These are phyloP conservation scores for Trichoderma cornu-damae DNA, from an alignment of 2,329 filamentous ascomycete genomes.

Conservation along the genomic window DNA sequence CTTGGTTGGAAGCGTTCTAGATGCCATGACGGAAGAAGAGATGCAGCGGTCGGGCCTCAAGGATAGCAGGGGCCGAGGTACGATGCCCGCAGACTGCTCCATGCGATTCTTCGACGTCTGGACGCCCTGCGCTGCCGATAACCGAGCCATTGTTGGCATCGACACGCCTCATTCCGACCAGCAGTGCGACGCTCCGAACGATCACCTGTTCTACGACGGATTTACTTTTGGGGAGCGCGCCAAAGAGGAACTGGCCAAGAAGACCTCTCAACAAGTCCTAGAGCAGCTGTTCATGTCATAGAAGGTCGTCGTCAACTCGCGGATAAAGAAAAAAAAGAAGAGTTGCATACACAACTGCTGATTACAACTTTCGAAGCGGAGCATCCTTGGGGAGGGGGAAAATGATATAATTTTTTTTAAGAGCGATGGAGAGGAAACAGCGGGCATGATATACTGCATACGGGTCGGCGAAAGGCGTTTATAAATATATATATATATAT, in stretches of 20 bases:
- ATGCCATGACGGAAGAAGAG: slow-evolving; percentile 45
- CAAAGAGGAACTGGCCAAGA: slow-evolving; percentile 22
- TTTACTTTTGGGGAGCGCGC: slow-evolving; percentile 42
- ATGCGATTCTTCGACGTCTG: slow-evolving; percentile 40
- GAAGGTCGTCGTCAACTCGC: not conserved
- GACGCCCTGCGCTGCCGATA: slow-evolving; percentile 38
- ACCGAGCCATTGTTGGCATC: slow-evolving; percentile 19
- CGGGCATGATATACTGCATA: slow-evolving; percentile 2
- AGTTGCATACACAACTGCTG: not conserved
- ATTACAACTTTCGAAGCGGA: not conserved
- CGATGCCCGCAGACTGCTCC: slow-evolving; percentile 27
- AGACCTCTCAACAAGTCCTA: not conserved
- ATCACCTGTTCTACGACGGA: slow-evolving; percentile 49
- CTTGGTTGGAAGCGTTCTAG: slow-evolving; percentile 37
- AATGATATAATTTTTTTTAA: not conserved
- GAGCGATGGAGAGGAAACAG: too few relatives aligned
- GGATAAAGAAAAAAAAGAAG: not conserved
- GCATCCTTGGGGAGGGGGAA: not conserved
- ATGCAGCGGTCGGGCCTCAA: slow-evolving; percentile 39
- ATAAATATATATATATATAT: not conserved
- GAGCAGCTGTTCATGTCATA: slow-evolving; percentile 8
- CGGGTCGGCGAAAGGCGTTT: slow-evolving; percentile 10
- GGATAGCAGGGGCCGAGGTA: slow-evolving; percentile 43
- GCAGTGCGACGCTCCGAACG: slow-evolving; percentile 40
- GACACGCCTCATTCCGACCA: slow-evolving; percentile 15